Base-by-base conservation (phyloP, 2,329 filamentous ascomycete genomes). In the Phyllosticta ampelicida region DNA sequence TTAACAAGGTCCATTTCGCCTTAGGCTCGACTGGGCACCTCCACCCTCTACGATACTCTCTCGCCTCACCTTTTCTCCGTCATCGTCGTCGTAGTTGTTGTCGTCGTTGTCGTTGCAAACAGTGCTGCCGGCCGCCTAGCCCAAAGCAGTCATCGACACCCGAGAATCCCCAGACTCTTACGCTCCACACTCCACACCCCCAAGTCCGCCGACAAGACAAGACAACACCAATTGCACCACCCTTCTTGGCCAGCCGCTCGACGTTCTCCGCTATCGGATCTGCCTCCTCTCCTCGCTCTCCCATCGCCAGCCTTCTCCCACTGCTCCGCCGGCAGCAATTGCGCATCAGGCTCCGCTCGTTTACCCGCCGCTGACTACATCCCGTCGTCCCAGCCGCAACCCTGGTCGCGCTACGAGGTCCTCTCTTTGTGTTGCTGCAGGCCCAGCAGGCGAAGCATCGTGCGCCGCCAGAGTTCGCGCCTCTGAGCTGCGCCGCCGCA, bases 401-500 rank as follows among this genome's bases (percentile, higher is more conserved):
- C 49, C 44, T 52, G n/a, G 36, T 30, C 51, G 56, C 56, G n/a
- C 53, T 54, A 51, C 56, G 16, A 53, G 50, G 51, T 26, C 49
- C 21, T 51, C 49, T 51, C 19, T 26, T 23, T 26, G 49, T 20
- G 19, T 26, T 21, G 49, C 49, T 51, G 49, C 49, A 26, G 21
- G 49, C 21, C 21, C 49, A 26, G 49, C 49, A n/a, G 36, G 13
- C 36, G n/a, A 44, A 44, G 36, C 36, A 44, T 51, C 49, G 49
- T 26, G 49, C 49, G 49, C 49, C 11, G 16, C 19, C 49, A 21
- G 49, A 51, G 49, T 26, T 21, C 21, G 36, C 49, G 49, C 49
- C 49, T 51, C 49, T 21, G 49, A 20, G 49, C 56, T 50, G 51
- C 56, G 49, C 50, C 36, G 55, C 55, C 55, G 44, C 56, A 58